A percentile compares a stretch with the other conserved stretches of the same genome.
These are phyloP conservation scores for Carpinus fangiana DNA, from an alignment of 306 rosid genomes.

Conservation along the genomic window DNA sequence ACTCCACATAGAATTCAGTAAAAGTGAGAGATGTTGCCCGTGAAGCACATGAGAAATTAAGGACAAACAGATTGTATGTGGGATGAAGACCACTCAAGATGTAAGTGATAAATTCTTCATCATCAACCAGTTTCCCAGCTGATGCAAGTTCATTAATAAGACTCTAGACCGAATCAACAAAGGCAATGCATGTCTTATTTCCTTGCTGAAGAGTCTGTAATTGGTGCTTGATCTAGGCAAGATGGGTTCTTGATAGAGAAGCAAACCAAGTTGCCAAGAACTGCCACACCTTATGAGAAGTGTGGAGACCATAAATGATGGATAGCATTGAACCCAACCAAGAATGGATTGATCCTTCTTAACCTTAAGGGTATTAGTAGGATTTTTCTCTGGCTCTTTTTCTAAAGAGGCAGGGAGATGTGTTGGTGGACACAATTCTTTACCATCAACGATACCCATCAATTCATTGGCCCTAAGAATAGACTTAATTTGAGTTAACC, in stretches of 20 bases:
- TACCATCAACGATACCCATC: neutral
- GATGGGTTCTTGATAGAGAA: neutral
- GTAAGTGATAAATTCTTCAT: neutral
- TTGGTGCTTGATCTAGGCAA: neutral
- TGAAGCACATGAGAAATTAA: neutral
- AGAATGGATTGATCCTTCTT: neutral
- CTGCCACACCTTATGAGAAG: neutral
- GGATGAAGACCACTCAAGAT: too few relatives aligned
- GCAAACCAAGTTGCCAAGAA: neutral
- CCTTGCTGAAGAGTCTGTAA: neutral
- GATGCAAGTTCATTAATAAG: neutral
- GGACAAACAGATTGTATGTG: rapidly evolving
- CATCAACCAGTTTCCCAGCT: neutral
- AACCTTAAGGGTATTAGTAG: neutral
- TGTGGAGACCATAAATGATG: neutral
- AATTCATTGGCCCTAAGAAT: too few relatives aligned
- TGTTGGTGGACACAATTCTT: neutral
- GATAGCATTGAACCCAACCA: neutral
- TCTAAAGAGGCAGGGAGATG: neutral
- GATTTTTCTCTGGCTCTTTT: neutral
- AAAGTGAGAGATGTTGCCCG: too few relatives aligned
- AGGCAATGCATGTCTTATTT: neutral
- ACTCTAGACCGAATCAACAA: neutral
- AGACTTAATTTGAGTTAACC: too few relatives aligned
- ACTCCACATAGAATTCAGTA: too few relatives aligned